A percentile compares a stretch with the other conserved stretches of the same genome.
phyloP scores from a whole-genome alignment of 169 alveolate genomes.

The Eimeria mitis region DNA sequence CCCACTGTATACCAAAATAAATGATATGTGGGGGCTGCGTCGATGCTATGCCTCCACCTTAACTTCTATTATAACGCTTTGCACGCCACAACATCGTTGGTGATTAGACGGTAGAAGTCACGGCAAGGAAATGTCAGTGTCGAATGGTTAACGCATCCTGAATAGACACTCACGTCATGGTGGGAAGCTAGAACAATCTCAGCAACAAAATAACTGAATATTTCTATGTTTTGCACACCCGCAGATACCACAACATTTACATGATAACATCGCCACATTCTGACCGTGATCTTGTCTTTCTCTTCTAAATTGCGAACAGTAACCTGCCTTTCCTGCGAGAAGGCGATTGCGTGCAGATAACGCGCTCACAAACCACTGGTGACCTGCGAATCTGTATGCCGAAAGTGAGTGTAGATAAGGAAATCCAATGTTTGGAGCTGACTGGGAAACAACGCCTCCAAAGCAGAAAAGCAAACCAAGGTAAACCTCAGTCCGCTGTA shows the following conservation, averaged over 20 bases:
- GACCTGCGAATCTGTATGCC: conserved; percentile 60
- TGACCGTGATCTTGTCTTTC: background rate
- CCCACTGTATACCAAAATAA: background rate
- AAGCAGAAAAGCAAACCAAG: background rate
- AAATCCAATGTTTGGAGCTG: background rate
- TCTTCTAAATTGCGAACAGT: too few species aligned
- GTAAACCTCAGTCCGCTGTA: background rate
- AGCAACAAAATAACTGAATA: background rate
- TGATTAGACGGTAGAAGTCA: background rate
- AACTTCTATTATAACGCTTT: background rate
- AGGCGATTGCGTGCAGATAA: background rate
- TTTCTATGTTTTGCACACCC: background rate
- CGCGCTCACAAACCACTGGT: conserved; percentile 66
- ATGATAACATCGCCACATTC: background rate
- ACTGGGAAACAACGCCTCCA: background rate
- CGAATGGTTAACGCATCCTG: background rate
- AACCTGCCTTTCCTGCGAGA: background rate
- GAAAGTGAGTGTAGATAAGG: background rate
- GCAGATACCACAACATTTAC: background rate
- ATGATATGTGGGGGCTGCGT: background rate
- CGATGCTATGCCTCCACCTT: background rate
- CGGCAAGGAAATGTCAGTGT: background rate
- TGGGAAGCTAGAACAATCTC: background rate
- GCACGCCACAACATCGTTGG: background rate
- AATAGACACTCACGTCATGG: background rate